Conservation (phyloP, 768 basidiomycete species). For the Gyrodon lividus region DNA sequence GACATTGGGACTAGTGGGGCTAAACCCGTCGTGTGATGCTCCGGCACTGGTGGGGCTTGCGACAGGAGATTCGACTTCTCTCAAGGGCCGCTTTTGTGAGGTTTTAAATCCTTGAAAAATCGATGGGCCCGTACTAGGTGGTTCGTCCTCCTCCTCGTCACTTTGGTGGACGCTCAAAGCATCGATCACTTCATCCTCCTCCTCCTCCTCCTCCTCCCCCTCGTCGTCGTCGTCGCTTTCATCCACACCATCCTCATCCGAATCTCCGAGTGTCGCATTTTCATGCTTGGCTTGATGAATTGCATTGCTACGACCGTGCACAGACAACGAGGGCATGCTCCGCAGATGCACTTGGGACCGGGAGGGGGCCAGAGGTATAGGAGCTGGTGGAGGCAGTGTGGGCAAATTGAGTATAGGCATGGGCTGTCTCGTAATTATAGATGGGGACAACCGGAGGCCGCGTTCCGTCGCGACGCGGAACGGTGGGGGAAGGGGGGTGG, state of each 20-base stretch:
- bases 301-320: constrained; percentile 31
- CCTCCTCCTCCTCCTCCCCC: too few relatives aligned
- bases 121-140: constrained; percentile 22
- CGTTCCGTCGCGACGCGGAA: constrained; percentile 33
- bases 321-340: constrained; percentile 55
- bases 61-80: neutral
- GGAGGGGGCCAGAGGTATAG: constrained; percentile 10
- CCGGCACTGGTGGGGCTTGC: constrained; percentile 5
- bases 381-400: constrained; percentile 37
- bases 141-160: constrained; percentile 36
- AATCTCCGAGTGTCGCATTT: constrained; percentile 20
- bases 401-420: constrained; percentile 54
- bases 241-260: constrained; percentile 36
- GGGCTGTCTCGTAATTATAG: constrained; percentile 42
- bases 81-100: constrained; percentile 11
- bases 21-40: neutral
- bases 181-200: constrained; percentile 33
- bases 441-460: constrained; percentile 44
- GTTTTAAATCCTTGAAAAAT: neutral
- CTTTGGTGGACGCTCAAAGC: constrained; percentile 37
- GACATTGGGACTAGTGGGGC: neutral
- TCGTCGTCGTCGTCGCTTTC: constrained; percentile 30
- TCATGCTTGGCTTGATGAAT: constrained; percentile 26
- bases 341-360: constrained; percentile 36
- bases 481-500: constrained; percentile 18